Evolutionary conservation across 1,284 basidiomycete species (phyloP).

Genomic region (Sparassis latifolia): DNA sequence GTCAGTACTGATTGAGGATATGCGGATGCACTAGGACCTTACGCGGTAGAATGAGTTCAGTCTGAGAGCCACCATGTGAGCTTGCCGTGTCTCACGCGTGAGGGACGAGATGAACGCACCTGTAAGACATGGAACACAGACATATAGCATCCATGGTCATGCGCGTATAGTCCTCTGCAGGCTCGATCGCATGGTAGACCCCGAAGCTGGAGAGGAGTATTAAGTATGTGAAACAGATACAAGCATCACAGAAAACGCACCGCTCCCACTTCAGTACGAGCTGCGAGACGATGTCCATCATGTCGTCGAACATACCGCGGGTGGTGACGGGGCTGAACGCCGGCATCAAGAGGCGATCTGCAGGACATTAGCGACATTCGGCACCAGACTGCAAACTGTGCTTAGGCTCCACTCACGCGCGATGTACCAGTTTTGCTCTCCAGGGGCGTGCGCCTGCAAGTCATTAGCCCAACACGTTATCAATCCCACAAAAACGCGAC

Average conservation of each 20-base stretch:
- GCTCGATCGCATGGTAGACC: constrained; percentile 33
- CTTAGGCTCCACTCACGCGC: constrained; percentile 26
- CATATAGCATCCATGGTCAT: constrained; percentile 41
- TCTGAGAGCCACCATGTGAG: constrained; percentile 3
- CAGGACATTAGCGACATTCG: not conserved
- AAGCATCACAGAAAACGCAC: constrained; percentile 15
- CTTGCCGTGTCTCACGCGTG: not conserved
- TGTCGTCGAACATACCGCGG: constrained; percentile 40
- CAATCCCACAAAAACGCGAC: not conserved
- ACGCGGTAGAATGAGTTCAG: constrained; percentile 23
- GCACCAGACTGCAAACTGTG: not conserved
- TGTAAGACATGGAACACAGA: constrained; percentile 38
- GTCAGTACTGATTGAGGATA: not conserved
- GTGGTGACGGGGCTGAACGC: constrained; percentile 42
- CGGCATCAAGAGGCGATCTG: constrained; percentile 46
- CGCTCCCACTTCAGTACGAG: constrained; percentile 40
- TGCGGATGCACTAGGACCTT: not conserved
- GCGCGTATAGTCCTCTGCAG: constrained; percentile 39
- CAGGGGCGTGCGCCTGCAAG: constrained; percentile 23
- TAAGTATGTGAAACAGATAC: not conserved
- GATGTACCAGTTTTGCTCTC: constrained; percentile 41
- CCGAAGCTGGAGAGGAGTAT: constrained; percentile 30
- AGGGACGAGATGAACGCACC: constrained; percentile 24
- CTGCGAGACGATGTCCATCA: constrained; percentile 42
- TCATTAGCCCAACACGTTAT: no score